Base-by-base conservation (phyloP, 106 monocot genomes). In the Xerophyta viscosa region DNA sequence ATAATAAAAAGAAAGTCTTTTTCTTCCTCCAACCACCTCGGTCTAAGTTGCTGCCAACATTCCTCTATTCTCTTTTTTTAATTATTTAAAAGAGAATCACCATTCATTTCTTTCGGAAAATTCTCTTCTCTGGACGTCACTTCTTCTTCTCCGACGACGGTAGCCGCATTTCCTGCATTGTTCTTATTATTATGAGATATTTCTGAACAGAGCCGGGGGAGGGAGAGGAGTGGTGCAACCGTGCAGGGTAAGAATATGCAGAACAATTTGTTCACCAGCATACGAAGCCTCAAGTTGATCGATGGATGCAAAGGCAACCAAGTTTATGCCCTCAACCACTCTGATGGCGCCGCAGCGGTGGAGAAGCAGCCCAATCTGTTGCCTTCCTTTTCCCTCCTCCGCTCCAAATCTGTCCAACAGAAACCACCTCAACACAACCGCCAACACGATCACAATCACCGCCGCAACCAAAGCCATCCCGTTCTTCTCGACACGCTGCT, bases 251-350 rank as follows among this genome's bases (percentile, higher is more conserved):
- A 46, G 20, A 20, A 37, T 47, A 93, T 93, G 92, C 87, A 87
- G 74, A 87, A 93, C 68, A 83, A 80, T 66, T 77, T 93, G 45
- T 37, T 93, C 41, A 93, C 88, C 33, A 81, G 74, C 24, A 88
- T 94, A 31, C 68, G 88, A 25, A 88, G 84, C 75, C 37, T 94
- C 49, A 94, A 84, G 69, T 49, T 94, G 3, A 70, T 84, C 68
- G 94, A 94, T 3, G 81, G 84, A 12, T 84, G 94, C 75, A 84
- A 84, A 36, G 72, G 77, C 20, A 51, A 56, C 27, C 84, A 75
- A 49, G 70, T 84, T 5, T 88, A 62, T 71, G 73, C 84, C 25
- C 11, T 74, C 26, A 71, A 72, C 46, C 48, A 48, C 20, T 46
- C 56, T 23, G 12, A 4, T 48, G 22, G 22, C 21, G 24, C 54